Evolutionary conservation across 495 filamentous ascomycete species (phyloP), one percentile per base, ranked within the genome.

Genomic region (Penicillium roqueforti): DNA sequence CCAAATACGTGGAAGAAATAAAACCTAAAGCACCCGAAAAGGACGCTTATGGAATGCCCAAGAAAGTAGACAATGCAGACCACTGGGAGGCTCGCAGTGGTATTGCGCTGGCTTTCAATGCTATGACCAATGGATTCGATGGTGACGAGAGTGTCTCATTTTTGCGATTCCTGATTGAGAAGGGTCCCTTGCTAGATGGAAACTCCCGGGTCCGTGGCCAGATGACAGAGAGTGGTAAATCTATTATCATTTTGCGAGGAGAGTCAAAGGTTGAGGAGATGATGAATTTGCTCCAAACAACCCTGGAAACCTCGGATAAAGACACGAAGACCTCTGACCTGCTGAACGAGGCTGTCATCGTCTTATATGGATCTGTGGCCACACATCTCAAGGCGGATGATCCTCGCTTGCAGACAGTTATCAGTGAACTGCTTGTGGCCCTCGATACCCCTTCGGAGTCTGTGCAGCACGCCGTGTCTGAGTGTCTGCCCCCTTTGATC

Each of bases 301-400:
- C 87, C 0, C 78, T 98, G 4, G 91, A 91, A 60, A 83, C 82
- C 8, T 88, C 90, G 0, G 87, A 92, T 67, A 86, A 87, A 57
- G 84, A 83, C 16, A 87, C 87, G 3, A 82, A 88, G 58, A 82
- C 82, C 22, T 84, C 85, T 7, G 93, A 98, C 61, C 79, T 86
- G 38, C 87, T 97, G 57, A 96, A 96, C 61, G 93, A 98, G 72
- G 93, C 93, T 4, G 91, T 98, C 23, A 90, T 98, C 56, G 91
- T 98, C 51, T 85, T 98, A 55, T 98, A 97, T 61, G 93, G 93
- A 61, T 91, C 93, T 29, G 72, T 98, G 13, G 93, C 91, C 11
- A 80, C 88, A 25, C 93, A 98, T 76, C 75, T 98, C 38, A 85
- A 87, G 55, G 73, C 83, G 3, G 89, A 91, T 6, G 93, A 98